These are phyloP conservation scores for Pythium myriotylum DNA, from an alignment of 352 stramenopile genomes.

Conservation along the genomic window DNA sequence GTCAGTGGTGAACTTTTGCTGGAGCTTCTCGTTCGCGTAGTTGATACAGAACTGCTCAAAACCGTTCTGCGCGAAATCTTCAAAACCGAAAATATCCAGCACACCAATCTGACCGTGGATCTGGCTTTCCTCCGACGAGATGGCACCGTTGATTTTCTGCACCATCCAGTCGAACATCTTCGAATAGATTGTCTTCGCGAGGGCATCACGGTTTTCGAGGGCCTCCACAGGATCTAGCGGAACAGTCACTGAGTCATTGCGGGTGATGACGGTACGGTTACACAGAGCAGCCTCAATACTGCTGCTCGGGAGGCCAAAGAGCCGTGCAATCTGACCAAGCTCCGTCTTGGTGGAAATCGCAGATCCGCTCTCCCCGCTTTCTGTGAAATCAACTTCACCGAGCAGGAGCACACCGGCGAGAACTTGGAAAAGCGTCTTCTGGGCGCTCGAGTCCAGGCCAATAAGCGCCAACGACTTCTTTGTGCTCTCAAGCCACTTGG, in stretches of 20 bases:
- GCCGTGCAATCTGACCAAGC: constrained; percentile 76
- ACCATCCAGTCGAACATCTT: constrained; percentile 99
- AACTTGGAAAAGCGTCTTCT: constrained; percentile 83
- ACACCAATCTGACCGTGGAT: constrained; percentile 93
- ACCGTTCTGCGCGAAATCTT: constrained; percentile 95
- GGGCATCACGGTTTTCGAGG: constrained; percentile 92
- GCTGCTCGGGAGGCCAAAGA: constrained; percentile 88
- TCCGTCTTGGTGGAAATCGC: constrained; percentile 66
- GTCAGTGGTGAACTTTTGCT: constrained; percentile 93
- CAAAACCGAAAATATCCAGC: constrained; percentile 99
- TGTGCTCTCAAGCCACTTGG: constrained; percentile 80
- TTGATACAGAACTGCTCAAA: constrained; percentile 95
- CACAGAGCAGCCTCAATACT: constrained; percentile 93
- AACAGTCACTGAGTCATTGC: constrained; percentile 84
- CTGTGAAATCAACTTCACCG: constrained; percentile 94
- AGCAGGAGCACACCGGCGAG: constrained; percentile 94
- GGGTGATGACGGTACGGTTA: constrained; percentile 90
- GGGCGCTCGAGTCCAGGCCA: constrained; percentile 52
- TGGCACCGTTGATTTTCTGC: constrained; percentile 84
- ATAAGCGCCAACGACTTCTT: constrained; percentile 83
- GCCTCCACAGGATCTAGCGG: constrained; percentile 90
- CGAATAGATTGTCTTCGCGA: constrained; percentile 98
- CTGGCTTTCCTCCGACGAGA: constrained; percentile 70
- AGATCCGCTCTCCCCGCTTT: constrained; percentile 71
- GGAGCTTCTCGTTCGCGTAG: constrained; percentile 91